Evolutionary conservation across 164 flowering plant species (phyloP).

Genomic region (Sextonia rubra): DNA sequence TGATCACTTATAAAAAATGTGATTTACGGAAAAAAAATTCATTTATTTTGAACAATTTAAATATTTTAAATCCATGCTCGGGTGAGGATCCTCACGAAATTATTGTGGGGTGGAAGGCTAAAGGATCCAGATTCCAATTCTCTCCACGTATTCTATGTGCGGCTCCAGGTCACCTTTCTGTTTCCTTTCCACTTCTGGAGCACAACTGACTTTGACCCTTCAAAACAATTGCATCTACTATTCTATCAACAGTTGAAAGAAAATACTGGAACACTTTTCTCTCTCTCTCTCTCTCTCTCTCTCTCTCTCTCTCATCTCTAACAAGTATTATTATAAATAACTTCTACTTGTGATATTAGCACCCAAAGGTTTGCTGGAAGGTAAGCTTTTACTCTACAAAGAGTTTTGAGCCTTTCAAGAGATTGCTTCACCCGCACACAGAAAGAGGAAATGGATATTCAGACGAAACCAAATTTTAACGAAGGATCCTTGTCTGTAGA

Average conservation of each 20-base stretch:
- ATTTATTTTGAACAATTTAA: no score
- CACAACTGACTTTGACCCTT: constrained; percentile 12
- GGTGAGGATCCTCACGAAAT: no score
- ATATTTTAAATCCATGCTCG: no score
- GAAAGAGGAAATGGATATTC: constrained; percentile 13
- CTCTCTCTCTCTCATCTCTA: constrained; percentile 1
- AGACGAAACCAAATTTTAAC: constrained; percentile 17
- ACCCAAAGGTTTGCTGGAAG: constrained; percentile 10
- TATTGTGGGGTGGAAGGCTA: background rate
- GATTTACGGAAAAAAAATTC: no score
- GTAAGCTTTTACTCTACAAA: constrained; percentile 2
- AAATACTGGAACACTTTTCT: no score
- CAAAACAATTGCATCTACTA: constrained; percentile 16
- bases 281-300: constrained; percentile 7
- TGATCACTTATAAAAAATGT: no score
- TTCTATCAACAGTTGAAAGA: constrained; percentile 3
- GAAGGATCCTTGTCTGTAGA: constrained; percentile 23
- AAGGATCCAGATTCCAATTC: background rate
- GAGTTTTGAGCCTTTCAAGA: background rate
- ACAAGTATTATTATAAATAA: constrained; percentile 9
- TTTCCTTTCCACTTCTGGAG: background rate
- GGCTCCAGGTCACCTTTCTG: background rate
- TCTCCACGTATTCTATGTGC: background rate
- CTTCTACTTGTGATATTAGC: background rate
- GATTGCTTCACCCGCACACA: background rate